Evolutionary conservation across 2,329 filamentous ascomycete species (phyloP), one percentile per base, ranked within the genome.

Genomic region (Clonostachys rhizophaga): DNA sequence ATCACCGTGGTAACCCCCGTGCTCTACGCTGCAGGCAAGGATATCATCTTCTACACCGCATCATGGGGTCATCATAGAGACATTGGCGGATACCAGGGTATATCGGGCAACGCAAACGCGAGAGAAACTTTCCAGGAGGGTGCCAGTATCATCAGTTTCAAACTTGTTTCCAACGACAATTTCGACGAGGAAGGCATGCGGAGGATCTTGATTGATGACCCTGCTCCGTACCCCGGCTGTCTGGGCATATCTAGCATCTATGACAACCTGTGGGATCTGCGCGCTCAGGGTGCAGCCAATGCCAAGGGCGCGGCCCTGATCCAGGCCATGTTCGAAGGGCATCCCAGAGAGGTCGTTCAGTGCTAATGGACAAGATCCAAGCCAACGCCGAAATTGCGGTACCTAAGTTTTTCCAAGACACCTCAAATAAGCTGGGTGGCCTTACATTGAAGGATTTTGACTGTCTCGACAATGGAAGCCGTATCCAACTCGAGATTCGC

Each of bases 181-280:
- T 69, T 70, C 43, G 55, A 63, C 16, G 65, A 68, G 39, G 54
- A 59, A 52, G 76, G 86, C 5, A 87, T 94, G 13, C 13, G 12
- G 13, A 37, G 16, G 35, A 37, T 37, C 16, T 16, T 5, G 59
- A 63, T 0, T 53, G 67, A 2, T 50, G 53, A 12, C 58, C 58
- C n/a, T 55, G 62, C 3, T 58, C 66, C 7, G 12, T 62, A 60
- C 44, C 66, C 61, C 6, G 66, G 63, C n/a, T 71, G 59, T 50
- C 64, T 60, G 42, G 57, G 60, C 2, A 62, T 66, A 3, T 55
- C 67, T 14, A 60, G 64, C 1, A 50, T 72, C 17, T 53, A 55
- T 4, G 70, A 74, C 44, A 74, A 74, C 44, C 55, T 74, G 5
- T 64, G 68, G 3, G 70, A 73, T 44, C 52, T 73, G 5, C 71